Evolutionary conservation across 345 rosid genomes (phyloP), one percentile per base, ranked within the genome.

Genomic region (Pugionium dolabratum): DNA sequence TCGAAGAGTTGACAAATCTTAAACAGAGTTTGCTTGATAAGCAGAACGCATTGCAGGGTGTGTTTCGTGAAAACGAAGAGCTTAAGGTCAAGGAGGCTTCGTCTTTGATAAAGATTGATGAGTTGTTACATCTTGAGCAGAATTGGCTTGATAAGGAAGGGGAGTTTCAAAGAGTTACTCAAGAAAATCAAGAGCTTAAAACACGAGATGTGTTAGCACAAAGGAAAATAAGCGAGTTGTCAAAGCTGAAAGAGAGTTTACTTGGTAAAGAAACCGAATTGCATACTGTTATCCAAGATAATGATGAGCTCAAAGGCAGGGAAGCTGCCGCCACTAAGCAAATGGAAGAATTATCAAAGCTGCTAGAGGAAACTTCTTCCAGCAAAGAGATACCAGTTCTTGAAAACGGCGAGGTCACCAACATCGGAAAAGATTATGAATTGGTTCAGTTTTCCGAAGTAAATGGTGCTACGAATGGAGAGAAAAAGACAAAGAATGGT

Each of bases 371-470:
- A 56, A 72, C 64, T 64, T 63, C 69, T 40, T 39, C 51, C 30
- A 34, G 44, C 32, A 28, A 39, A 40, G 54, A 30, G 56, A 71
- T 39, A 54, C 53, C 29, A 45, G 82, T 77, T 70, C 18, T 18
- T 18, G 96, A 83, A 44, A 70, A 64, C 49, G 53, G 73, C 26
- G 79, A 82, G 46, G 9, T 11, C 46, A 28, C 37, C 28, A 37
- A 75, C 37, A 72, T 82, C 62, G 88, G 85, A 62, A 86, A 88
- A 69, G 93, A 85, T 65, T 81, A 84, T 76, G 92, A 85, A 76
- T 87, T 74, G 96, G 96, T 63, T 84, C 79, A 18, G 64, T 91
- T 89, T 79, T 91, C 90, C 3, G 87, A 84, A 75, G 95, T 84
- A 75, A 86, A 86, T 63, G 96, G 96, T 56, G 82, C 81, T 47